Percentiles rank a stretch among this genome's conserved stretches.
Evolutionary conservation across 2,329 filamentous ascomycete genomes (phyloP).

Genomic region (Fusarium irregulare): DNA sequence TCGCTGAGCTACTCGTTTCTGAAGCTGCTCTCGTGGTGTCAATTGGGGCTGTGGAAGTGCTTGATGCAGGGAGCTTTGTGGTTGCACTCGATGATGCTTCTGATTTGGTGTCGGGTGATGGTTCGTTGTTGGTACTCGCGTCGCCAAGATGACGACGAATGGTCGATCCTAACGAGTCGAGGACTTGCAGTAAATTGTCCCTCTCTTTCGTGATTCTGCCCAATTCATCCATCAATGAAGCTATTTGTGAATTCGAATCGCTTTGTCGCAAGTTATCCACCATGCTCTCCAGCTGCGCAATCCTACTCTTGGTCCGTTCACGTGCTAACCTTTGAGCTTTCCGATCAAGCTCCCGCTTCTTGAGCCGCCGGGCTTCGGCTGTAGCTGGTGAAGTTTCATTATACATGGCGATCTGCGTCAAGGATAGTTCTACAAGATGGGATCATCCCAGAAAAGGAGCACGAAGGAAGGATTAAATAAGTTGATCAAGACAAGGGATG

Average conservation of each 20-base stretch:
- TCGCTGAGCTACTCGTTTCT: conserved; percentile 17
- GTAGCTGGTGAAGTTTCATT: conserved; percentile 9
- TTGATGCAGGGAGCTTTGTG: not conserved
- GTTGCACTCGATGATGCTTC: not conserved
- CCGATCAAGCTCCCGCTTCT: conserved; percentile 50
- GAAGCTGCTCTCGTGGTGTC: not conserved
- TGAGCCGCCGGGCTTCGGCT: conserved; percentile 39
- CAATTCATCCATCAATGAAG: conserved; percentile 44
- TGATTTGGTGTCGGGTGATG: not conserved
- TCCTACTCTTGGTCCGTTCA: conserved; percentile 49
- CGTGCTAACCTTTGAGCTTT: conserved; percentile 48
- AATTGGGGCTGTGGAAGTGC: not conserved
- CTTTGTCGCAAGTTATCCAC: conserved; percentile 43
- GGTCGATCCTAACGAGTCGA: conserved; percentile 26
- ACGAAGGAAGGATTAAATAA: not conserved
- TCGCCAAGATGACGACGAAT: conserved; percentile 35
- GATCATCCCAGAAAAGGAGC: not conserved
- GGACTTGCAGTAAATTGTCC: conserved; percentile 32
- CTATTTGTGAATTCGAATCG: conserved; percentile 42
- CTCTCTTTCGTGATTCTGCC: conserved; percentile 43
- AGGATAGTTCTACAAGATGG: not conserved
- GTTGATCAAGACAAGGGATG: conserved; percentile 3
- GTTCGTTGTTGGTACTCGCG: not conserved
- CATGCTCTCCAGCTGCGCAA: conserved; percentile 47
- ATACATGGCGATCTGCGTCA: conserved; percentile 27